Evolutionary conservation across 306 rosid genomes (phyloP).

Genomic region (Citrullus amarus): DNA sequence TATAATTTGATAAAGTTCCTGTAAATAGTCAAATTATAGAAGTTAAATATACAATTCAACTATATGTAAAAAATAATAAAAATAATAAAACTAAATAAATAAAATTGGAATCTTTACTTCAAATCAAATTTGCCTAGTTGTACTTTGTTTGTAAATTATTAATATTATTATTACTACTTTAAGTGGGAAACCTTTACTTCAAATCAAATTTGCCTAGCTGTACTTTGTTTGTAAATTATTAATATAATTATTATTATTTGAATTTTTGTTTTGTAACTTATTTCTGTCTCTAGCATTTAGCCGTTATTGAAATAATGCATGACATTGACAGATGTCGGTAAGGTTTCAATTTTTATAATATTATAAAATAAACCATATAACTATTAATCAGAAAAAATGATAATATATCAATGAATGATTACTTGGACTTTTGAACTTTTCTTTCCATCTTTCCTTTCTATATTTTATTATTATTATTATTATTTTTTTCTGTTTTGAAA

Average conservation of each 20-base stretch:
- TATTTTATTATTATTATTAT: neutral
- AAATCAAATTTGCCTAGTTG: neutral
- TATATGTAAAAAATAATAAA: no score
- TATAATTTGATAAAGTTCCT: no score
- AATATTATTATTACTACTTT: no score
- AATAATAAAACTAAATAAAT: no score
- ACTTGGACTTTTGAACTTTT: neutral
- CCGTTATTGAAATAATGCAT: neutral
- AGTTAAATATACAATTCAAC: no score
- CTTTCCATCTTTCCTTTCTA: neutral
- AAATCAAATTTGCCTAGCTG: neutral
- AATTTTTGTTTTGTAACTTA: neutral
- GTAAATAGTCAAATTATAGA: no score
- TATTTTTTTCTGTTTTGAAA: neutral
- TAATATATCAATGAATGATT: neutral
- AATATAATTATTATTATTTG: no score
- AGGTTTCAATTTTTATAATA: neutral
- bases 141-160: no score
- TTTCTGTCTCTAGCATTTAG: constrained; percentile 1
- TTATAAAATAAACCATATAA: neutral
- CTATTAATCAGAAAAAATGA: neutral
- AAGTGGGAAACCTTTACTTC: neutral
- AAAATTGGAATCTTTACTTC: no score
- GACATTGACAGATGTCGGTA: neutral
- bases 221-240: neutral